A percentile compares a stretch with the other conserved stretches of the same genome.
Conservation (phyloP, 2,329 filamentous ascomycete genomes). For the Emergomyces orientalis region DNA sequence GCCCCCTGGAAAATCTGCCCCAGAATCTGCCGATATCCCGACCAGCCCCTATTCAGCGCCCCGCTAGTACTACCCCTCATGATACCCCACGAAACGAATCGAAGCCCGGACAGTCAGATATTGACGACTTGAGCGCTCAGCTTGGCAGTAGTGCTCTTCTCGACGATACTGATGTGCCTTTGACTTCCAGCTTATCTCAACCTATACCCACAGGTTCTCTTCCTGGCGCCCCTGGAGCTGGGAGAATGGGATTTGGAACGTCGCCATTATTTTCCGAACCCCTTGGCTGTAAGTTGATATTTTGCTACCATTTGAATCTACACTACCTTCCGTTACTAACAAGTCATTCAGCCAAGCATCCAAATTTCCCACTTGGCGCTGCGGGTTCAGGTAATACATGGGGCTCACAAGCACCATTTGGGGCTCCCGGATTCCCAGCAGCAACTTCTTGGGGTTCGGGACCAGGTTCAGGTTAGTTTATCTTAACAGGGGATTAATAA, state of each 20-base stretch:
- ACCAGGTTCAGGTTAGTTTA: conserved; percentile 27
- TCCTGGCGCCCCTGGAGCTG: conserved; percentile 41
- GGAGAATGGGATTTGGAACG: conserved; percentile 35
- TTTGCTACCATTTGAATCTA: background rate
- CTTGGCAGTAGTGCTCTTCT: conserved; percentile 85
- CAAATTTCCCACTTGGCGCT: conserved; percentile 25
- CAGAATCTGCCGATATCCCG: conserved; percentile 66
- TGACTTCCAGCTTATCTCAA: conserved; percentile 41
- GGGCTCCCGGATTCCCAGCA: conserved; percentile 29
- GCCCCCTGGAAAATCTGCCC: conserved; percentile 49
- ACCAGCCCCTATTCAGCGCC: conserved; percentile 79
- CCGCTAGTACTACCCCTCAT: conserved; percentile 58
- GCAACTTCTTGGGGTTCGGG: conserved; percentile 34
- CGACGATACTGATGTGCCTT: conserved; percentile 61
- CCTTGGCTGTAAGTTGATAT: conserved; percentile 30
- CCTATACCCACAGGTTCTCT: conserved; percentile 29
- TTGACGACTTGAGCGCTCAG: conserved; percentile 67
- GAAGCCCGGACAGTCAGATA: conserved; percentile 42
- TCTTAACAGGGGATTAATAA: conserved; percentile 2
- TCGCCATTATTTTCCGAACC: conserved; percentile 37
- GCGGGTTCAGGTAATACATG: conserved; percentile 27
- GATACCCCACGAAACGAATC: conserved; percentile 37
- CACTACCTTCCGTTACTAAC: conserved; percentile 5
- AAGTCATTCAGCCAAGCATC: conserved; percentile 23
- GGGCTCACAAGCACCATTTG: conserved; percentile 32